phyloP scores from a whole-genome alignment of 345 rosid genomes.

The Eutrema yunnanense region DNA sequence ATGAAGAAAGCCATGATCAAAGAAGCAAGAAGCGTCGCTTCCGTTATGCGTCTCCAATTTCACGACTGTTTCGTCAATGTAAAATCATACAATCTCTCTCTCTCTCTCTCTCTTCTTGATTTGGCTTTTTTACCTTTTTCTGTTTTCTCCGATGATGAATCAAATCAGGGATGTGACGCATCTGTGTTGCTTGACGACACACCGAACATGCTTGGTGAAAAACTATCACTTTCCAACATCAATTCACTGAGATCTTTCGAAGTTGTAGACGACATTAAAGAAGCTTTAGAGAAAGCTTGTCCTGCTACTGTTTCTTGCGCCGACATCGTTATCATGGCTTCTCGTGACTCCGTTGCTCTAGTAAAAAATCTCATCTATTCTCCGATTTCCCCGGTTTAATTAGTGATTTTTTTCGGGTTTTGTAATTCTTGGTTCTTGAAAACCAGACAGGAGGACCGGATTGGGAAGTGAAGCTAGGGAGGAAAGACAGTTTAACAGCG shows the following conservation, averaged over 20 bases:
- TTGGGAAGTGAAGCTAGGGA: conserved; percentile 86
- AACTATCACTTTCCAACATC: conserved; percentile 73
- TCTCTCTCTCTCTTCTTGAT: neutral
- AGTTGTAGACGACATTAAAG: conserved; percentile 67
- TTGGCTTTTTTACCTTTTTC: no score
- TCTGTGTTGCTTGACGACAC: conserved; percentile 87
- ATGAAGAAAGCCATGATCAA: conserved; percentile 53
- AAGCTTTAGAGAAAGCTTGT: conserved; percentile 65
- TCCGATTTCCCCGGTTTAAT: neutral
- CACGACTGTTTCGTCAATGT: conserved; percentile 96
- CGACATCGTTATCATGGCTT: conserved; percentile 79
- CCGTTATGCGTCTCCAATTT: conserved; percentile 95
- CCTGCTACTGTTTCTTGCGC: conserved; percentile 87
- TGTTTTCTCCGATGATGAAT: neutral
- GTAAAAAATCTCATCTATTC: conserved; percentile 24
- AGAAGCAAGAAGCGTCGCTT: conserved; percentile 80
- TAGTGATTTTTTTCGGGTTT: neutral
- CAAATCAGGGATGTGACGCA: conserved; percentile 73
- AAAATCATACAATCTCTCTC: neutral
- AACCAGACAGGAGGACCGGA: conserved; percentile 78
- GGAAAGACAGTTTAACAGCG: conserved; percentile 73
- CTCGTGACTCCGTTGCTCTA: conserved; percentile 85
- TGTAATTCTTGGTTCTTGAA: neutral
- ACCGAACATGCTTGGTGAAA: conserved; percentile 71
- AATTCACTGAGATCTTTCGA: conserved; percentile 76